These are phyloP conservation scores for Kernera saxatilis DNA, from an alignment of 345 rosid species.

Conservation along the genomic window DNA sequence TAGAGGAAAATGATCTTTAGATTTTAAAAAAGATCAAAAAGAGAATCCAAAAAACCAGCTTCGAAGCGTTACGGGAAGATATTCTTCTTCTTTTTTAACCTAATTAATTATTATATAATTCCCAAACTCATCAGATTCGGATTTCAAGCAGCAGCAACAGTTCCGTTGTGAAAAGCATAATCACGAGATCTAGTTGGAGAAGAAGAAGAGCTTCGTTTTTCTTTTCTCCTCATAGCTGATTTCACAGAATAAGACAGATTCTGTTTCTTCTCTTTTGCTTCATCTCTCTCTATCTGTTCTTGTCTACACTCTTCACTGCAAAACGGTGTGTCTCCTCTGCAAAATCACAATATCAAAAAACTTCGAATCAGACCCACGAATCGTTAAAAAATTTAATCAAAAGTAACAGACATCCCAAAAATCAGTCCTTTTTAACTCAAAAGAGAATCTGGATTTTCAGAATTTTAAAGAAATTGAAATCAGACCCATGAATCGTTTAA, in stretches of 20 bases:
- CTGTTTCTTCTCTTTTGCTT: slow-evolving; percentile 53
- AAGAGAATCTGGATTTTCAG: background rate
- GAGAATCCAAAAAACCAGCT: slow-evolving; percentile 11
- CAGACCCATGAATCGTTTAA: background rate
- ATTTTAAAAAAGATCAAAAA: background rate
- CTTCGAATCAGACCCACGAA: slow-evolving; percentile 5
- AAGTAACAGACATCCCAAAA: background rate
- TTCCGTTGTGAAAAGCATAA: slow-evolving; percentile 26
- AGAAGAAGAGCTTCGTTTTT: slow-evolving; percentile 26
- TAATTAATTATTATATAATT: slow-evolving; percentile 4
- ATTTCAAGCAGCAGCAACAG: slow-evolving; percentile 32
- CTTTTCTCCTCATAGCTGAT: slow-evolving; percentile 43
- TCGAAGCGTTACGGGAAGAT: background rate
- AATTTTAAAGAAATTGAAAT: background rate
- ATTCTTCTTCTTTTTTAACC: background rate
- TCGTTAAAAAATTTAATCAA: background rate
- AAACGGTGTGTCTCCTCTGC: slow-evolving; percentile 89
- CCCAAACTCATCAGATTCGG: background rate
- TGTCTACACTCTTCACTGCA: slow-evolving; percentile 86
- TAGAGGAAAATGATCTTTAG: slow-evolving; percentile 2
- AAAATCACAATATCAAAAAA: slow-evolving; percentile 8
- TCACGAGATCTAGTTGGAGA: slow-evolving; percentile 31
- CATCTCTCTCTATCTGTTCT: slow-evolving; percentile 79
- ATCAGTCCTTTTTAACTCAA: background rate
- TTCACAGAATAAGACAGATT: slow-evolving; percentile 62